Conservation (phyloP, 306 rosid species). For the Purshia tridentata region DNA sequence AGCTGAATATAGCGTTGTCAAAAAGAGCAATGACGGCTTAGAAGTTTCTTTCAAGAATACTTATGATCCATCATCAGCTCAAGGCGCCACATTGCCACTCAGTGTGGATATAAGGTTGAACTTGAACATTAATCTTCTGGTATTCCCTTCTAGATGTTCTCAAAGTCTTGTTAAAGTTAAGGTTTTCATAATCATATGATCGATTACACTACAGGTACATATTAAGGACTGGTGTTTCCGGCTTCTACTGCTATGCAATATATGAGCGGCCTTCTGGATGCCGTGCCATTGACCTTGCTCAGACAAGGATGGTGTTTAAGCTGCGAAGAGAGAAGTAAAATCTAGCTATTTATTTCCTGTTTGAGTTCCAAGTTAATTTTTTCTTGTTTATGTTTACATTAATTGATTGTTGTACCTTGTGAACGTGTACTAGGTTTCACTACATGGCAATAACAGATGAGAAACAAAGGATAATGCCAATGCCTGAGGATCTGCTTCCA, state of each 20-base stretch:
- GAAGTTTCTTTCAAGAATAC: conserved; percentile 39
- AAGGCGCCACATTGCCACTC: conserved; percentile 31
- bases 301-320: conserved; percentile 49
- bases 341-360: not conserved
- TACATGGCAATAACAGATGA: conserved; percentile 52
- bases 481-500: conserved; percentile 44
- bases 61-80: conserved; percentile 21
- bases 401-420: conserved; percentile 7
- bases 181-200: not conserved
- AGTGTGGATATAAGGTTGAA: conserved; percentile 42
- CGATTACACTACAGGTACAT: conserved; percentile 29
- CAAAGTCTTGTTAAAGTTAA: not conserved
- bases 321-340: conserved; percentile 41
- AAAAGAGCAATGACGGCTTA: conserved; percentile 23
- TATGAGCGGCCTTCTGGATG: conserved; percentile 36
- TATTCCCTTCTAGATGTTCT: not conserved
- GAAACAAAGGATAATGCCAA: conserved; percentile 50
- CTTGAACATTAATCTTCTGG: not conserved
- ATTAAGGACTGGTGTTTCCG: conserved; percentile 41
- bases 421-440: conserved; percentile 35
- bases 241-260: conserved; percentile 46
- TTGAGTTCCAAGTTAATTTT: not conserved
- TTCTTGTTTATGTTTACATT: conserved; percentile 5
- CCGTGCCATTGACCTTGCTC: conserved; percentile 42
- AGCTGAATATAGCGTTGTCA: conserved; percentile 36